Evolutionary conservation across 2,329 filamentous ascomycete genomes (phyloP), one percentile per base, ranked within the genome.

Genomic region (Ophiostoma pallidulum): DNA sequence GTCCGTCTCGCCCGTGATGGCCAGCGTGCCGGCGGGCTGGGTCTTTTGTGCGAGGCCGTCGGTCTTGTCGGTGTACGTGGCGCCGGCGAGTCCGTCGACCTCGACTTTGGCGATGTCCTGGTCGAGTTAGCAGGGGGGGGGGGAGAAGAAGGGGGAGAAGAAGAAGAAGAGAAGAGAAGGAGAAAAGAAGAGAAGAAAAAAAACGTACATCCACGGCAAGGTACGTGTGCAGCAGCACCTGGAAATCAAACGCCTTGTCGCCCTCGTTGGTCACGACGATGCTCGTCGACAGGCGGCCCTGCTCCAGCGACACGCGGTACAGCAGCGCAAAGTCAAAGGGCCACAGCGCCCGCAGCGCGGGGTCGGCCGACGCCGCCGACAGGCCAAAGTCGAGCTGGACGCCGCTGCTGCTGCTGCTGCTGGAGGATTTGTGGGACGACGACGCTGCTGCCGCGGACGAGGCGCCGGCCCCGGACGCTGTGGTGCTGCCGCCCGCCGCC

Each of bases 301-400:
- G 80, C 53, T 79, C 80, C 55, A 98, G 70, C 3, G 86, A 94
- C 50, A 98, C 88, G 59, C 85, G 94, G 73, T 98, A 98, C 48
- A 96, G 84, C 44, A 97, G 75, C 4, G 84, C 85, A 64, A 98
- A 98, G 53, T 85, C 80, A 61, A 84, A 84, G 3, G 86, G 83
- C 92, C 92, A 98, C 20, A 82, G 76, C 57, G 77, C 75, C 61
- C 77, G 79, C 56, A 77, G 75, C 37, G 82, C 76, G 0, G 82
- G 79, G 55, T 75, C 77, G 49, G 97, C 71, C 60, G 82, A 84
- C 44, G 77, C 73, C 24, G 80, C 77, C 44, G 84, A 87, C 31
- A 98, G 80, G 24, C 91, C 92, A 65, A 98, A 97, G 70, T 98
- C 92, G 51, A 98, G 82, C 74, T 94, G 96, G 55, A 97, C 82